Base-by-base conservation (phyloP, 108 stramenopile species). In the Tribonema minus region DNA sequence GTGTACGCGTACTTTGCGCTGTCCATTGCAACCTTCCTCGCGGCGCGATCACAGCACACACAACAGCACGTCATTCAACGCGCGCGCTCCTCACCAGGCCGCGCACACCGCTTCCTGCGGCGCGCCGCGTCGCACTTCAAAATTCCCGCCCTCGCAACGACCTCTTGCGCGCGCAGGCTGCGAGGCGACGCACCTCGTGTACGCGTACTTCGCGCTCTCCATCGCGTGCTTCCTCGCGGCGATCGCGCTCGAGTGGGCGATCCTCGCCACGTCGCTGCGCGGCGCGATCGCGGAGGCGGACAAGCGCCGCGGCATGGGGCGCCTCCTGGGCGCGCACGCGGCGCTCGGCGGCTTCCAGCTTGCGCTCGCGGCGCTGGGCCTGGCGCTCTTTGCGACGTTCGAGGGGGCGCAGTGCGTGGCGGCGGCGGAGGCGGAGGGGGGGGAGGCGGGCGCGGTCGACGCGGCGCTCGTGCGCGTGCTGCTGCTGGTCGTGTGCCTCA, bases 1-100 rank as follows among this genome's bases (percentile, higher is more conserved):
- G n/a, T n/a, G 34, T 68, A 78, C 76, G 39, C 67, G 29, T 78
- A 78, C 67, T 39, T 78, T 30, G 67, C 67, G 23, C 60, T 78
- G 54, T 60, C 67, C 25, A 78, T 64, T 67, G 15, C 58, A 36
- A 15, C 39, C 67, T 7, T 78, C 76, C n/a, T n/a, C n/a, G n/a
- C n/a, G n/a, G n/a, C n/a, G n/a, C n/a, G n/a, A n/a, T n/a, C n/a
- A n/a, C n/a, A n/a, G n/a, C n/a, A n/a, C n/a, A n/a, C n/a, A n/a
- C n/a, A n/a, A n/a, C n/a, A n/a, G n/a, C n/a, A n/a, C n/a, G n/a
- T n/a, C n/a, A n/a, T n/a, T n/a, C n/a, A n/a, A n/a, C n/a, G n/a
- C n/a, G n/a, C n/a, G n/a, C n/a, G n/a, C n/a, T n/a, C n/a, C n/a
- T n/a, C n/a, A n/a, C n/a, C n/a, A n/a, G n/a, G n/a, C n/a, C n/a